Percentiles rank a stretch among this genome's conserved stretches.
Conservation (phyloP, 306 rosid genomes). For the Delonix regia region DNA sequence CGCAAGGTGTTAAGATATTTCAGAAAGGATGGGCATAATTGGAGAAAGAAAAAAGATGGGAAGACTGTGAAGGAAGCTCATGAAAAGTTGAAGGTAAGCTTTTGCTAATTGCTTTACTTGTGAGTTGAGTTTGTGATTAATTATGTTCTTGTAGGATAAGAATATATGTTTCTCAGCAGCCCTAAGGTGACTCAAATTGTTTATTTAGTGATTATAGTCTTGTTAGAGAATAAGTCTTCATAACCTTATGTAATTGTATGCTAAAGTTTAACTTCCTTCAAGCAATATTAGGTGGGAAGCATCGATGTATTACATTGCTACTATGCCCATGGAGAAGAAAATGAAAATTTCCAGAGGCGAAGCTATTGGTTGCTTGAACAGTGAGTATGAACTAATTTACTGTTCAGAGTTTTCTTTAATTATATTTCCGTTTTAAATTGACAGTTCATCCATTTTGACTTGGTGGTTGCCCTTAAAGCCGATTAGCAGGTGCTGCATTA, state of each 20-base stretch:
- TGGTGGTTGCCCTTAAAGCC: conserved; percentile 13
- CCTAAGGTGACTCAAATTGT: neutral
- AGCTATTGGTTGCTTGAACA: conserved; percentile 93
- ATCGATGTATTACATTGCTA: conserved; percentile 85
- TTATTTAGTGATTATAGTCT: conserved; percentile 21
- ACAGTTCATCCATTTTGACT: conserved; percentile 8
- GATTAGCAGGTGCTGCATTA: conserved; percentile 20
- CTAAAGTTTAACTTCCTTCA: conserved; percentile 43
- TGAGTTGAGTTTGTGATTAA: conserved; percentile 28
- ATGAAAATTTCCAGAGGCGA: conserved; percentile 88
- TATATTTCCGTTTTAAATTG: conserved; percentile 23
- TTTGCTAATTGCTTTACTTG: conserved; percentile 16
- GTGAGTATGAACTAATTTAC: conserved; percentile 56
- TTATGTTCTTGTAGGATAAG: conserved; percentile 6
- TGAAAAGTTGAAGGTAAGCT: conserved; percentile 83
- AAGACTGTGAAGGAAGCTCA: conserved; percentile 95
- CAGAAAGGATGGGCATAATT: conserved; percentile 88
- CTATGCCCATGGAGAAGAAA: conserved; percentile 93
- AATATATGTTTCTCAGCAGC: neutral
- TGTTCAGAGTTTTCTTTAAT: conserved; percentile 11
- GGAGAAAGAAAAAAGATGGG: conserved; percentile 94
- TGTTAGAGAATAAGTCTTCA: conserved; percentile 10
- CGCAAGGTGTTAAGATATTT: conserved; percentile 87
- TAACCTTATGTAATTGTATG: conserved; percentile 15
- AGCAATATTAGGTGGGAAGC: conserved; percentile 81